Base-by-base conservation (phyloP, 257 asterid species). In the Solanum chaucha region DNA sequence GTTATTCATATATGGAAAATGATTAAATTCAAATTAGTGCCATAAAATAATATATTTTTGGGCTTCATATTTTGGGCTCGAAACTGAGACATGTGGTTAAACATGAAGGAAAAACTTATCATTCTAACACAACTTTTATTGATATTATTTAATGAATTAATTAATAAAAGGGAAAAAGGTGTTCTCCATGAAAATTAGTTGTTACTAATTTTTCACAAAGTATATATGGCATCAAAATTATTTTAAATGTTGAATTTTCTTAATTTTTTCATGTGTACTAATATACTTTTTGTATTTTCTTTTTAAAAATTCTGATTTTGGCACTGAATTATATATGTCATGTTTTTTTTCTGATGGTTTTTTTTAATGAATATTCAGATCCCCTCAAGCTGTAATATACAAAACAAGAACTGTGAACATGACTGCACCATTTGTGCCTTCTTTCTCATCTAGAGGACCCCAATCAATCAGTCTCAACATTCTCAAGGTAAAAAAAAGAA, bases 371-470 rank as follows among this genome's bases (percentile, higher is more conserved):
- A 36, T 59, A 61, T 83, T 19, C 87, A 95, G 97, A 87, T 86
- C 90, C n/a, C 89, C 99, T 28, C 87, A 14, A 44, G 98, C 95
- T 20, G 89, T 89, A 2, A 89, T 95, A 89, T 86, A 88, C 90
- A 93, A 88, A 88, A 82, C 99, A 24, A 88, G 41, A 81, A 64
- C 90, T 2, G 87, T 86, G 14, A 82, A 88, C 8, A 86, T 34
- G 10, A 72, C 82, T 13, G 98, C 95, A 19, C 94, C 98, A 9
- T 59, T 85, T 36, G 30, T 94, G 38, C 94, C 94, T 91, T 88
- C 95, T 2, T 96, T 95, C 64, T 96, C 99, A 17, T 92, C 98
- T 3, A 90, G 98, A 90, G 99, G 99, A 24, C 98, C 99, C 26
- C 96, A 94, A 32, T 5, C 36, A 5, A 2, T 90, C 51, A 74